A percentile compares a stretch with the other conserved stretches of the same genome.
Conservation (phyloP, 768 basidiomycete species). For the Lactarius hatsudake region DNA sequence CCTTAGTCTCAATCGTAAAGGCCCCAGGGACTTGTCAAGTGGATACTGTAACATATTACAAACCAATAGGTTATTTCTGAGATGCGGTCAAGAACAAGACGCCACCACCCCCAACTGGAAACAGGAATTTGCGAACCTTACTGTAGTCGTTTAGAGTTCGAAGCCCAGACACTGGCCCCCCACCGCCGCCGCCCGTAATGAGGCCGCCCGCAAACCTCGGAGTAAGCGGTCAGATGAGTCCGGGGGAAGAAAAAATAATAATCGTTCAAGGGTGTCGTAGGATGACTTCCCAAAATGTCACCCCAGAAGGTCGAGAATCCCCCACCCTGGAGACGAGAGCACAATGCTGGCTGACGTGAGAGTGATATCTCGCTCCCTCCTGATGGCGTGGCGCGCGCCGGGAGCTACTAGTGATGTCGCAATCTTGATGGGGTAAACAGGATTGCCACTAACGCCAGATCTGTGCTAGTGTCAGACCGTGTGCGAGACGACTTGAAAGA, state of each 20-base stretch:
- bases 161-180: conserved; percentile 10
- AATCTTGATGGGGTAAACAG: conserved; percentile 15
- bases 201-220: conserved; percentile 14
- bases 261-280: conserved; percentile 6
- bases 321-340: conserved; percentile 10
- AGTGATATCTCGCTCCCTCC: conserved; percentile 3
- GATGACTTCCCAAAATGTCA: conserved; percentile 9
- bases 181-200: conserved; percentile 9
- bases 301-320: conserved; percentile 13
- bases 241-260: conserved; percentile 5
- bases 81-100: conserved; percentile 1
- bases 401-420: background rate
- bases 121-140: conserved; percentile 3
- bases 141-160: conserved; percentile 15
- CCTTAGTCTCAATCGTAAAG: background rate
- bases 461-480: conserved; percentile 75
- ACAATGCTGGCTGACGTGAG: background rate
- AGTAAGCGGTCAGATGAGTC: conserved; percentile 20
- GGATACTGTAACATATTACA: background rate
- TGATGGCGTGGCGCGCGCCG: conserved; percentile 10
- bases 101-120: background rate
- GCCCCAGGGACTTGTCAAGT: background rate
- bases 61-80: background rate
- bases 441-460: conserved; percentile 47
- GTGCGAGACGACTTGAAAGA: conserved; percentile 27